Evolutionary conservation across 2,329 filamentous ascomycete genomes (phyloP), one percentile per base, ranked within the genome.

Genomic region (Exophiala phaeomuriformis): DNA sequence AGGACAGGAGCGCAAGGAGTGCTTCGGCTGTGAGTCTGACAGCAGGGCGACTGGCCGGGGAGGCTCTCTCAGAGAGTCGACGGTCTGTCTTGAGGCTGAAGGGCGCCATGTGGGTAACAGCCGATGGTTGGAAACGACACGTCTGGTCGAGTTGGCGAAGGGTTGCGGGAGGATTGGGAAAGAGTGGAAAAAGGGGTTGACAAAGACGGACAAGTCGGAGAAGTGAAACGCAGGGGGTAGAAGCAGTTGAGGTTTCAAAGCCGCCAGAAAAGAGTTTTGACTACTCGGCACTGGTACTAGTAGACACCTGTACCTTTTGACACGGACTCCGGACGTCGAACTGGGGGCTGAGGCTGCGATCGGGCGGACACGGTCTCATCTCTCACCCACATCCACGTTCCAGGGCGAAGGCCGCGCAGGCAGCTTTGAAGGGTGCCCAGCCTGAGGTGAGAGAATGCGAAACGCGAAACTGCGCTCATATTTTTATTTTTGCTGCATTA

Each of bases 11-110:
- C 51, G 52, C 56, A 59, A 51, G 49, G 48, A 30, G 19, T 19
- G 19, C 19, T 19, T 19, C 19, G 19, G 19, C 33, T 40, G 41
- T 45, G 32, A 32, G 12, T 29, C 44, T 40, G 46, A 47, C 42
- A 43, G 44, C 46, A 39, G 55, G 54, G 53, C 49, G 35, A 53
- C 52, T 59, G 54, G 51, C n/a, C 50, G 57, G 47, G 54, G 53
- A 53, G 45, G 48, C 29, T 54, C 19, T 19, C 19, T 43, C 44
- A 43, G 32, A 33, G 39, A 42, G 32, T 47, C 41, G 32, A 33
- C 33, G 37, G 32, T 47, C 41, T 46, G 44, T 5, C 29, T 46
- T 29, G 51, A 52, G 49, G 48, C 52, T 52, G 52, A 52, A 19
- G 48, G 48, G 31, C 48, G 45, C 32, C 47, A 49, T 47, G 51